Evolutionary conservation across 2,329 filamentous ascomycete genomes (phyloP).

Genomic region (Arthrobotrys musiformis): DNA sequence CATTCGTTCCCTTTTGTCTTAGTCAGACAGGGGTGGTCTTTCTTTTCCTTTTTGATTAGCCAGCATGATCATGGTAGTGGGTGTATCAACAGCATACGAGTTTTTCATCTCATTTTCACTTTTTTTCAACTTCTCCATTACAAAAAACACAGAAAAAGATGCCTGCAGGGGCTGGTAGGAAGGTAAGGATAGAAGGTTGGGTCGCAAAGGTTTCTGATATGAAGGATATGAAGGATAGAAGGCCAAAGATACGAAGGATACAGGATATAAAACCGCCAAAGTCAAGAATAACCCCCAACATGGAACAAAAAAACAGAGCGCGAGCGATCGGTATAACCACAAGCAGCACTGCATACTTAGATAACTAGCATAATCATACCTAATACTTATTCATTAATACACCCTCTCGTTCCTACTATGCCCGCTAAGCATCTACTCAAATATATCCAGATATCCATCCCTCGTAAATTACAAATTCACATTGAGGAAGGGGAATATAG

Average conservation of each 20-base stretch:
- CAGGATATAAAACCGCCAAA: too few relatives aligned
- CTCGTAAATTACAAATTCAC: too few relatives aligned
- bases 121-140: background rate
- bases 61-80: background rate
- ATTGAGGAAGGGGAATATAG: too few relatives aligned
- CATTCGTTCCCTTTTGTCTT: background rate
- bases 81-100: background rate
- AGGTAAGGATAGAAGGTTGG: background rate
- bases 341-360: background rate
- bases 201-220: too few relatives aligned
- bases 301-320: background rate
- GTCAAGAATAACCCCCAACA: too few relatives aligned
- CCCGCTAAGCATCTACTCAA: too few relatives aligned
- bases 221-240: background rate
- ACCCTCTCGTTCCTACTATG: background rate
- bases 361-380: background rate
- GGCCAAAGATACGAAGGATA: too few relatives aligned
- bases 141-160: background rate
- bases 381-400: background rate
- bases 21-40: background rate
- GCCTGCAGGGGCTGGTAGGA: background rate
- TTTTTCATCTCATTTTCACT: background rate
- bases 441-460: too few relatives aligned
- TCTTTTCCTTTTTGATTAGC: background rate
- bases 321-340: background rate